These are phyloP conservation scores for Conticribra weissflogii DNA, from an alignment of 108 stramenopile genomes.

Conservation along the genomic window DNA sequence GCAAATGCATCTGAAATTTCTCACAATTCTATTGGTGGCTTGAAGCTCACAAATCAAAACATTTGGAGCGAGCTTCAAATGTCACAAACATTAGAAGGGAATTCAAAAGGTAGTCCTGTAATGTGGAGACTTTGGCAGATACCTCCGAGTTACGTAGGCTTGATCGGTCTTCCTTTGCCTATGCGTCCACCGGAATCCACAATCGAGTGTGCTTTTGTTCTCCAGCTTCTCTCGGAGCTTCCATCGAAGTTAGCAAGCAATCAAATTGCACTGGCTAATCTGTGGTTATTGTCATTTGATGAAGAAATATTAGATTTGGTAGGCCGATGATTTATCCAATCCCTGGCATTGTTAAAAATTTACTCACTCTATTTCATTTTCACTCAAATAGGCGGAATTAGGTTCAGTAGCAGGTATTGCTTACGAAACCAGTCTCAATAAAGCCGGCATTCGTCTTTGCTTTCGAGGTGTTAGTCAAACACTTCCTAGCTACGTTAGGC, in stretches of 20 bases:
- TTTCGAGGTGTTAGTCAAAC: slow-evolving; percentile 77
- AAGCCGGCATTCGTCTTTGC: slow-evolving; percentile 66
- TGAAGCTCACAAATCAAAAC: slow-evolving; percentile 43
- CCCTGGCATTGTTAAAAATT: too few species aligned
- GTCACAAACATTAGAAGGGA: slow-evolving; percentile 6
- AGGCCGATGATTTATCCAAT: too few species aligned
- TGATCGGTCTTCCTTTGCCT: slow-evolving; percentile 46
- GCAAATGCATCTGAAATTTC: slow-evolving; percentile 20
- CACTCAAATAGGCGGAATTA: slow-evolving; percentile 53
- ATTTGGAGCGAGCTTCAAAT: slow-evolving; percentile 27
- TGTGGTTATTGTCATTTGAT: slow-evolving; percentile 77
- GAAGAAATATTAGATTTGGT: slow-evolving; percentile 63
- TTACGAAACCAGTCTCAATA: slow-evolving; percentile 77
- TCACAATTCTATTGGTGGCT: not conserved
- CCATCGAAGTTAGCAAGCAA: slow-evolving; percentile 57
- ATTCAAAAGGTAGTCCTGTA: not conserved
- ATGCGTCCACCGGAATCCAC: slow-evolving; percentile 65
- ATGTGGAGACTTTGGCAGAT: slow-evolving; percentile 54
- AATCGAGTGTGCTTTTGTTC: slow-evolving; percentile 63
- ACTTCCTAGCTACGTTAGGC: slow-evolving; percentile 69
- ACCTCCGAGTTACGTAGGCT: slow-evolving; percentile 19
- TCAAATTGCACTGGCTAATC: slow-evolving; percentile 63
- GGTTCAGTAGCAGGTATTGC: slow-evolving; percentile 78
- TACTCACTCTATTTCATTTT: too few species aligned
- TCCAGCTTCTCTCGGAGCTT: slow-evolving; percentile 71